Percentiles rank a stretch among this genome's conserved stretches.
These are phyloP conservation scores for Aspergillus amoenus DNA, from an alignment of 2,329 filamentous ascomycete genomes.

Conservation along the genomic window DNA sequence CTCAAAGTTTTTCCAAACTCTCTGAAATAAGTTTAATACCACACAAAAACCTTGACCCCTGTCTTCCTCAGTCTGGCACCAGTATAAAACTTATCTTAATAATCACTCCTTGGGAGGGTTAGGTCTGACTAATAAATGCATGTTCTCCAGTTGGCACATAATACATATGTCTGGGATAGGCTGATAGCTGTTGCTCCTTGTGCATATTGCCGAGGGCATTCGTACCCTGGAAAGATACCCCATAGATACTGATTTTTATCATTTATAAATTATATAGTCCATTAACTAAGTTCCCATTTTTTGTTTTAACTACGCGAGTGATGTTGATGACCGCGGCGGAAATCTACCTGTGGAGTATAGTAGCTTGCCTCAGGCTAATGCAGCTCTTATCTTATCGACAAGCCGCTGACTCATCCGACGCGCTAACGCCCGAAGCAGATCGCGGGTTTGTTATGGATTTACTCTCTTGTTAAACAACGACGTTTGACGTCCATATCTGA, in stretches of 20 bases:
- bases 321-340: no score
- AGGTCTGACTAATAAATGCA: no score
- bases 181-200: neutral
- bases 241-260: constrained; percentile 9
- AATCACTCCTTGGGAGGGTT: no score
- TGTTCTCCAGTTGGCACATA: no score
- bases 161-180: neutral
- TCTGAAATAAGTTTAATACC: no score
- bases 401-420: constrained; percentile 8
- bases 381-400: constrained; percentile 15
- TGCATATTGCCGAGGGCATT: constrained; percentile 5
- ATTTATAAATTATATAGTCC: neutral
- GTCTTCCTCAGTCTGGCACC: no score
- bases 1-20: no score
- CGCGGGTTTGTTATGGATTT: constrained; percentile 4
- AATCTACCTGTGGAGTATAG: no score
- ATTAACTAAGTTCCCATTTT: neutral
- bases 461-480: neutral
- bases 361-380: neutral
- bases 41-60: no score
- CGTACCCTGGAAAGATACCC: constrained; percentile 11
- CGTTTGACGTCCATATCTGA: neutral
- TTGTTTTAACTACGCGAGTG: neutral
- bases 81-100: no score
- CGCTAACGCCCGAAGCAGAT: neutral